Evolutionary conservation across 1,284 basidiomycete genomes (phyloP), one percentile per base, ranked within the genome.

Genomic region (Tylopilus sp.): DNA sequence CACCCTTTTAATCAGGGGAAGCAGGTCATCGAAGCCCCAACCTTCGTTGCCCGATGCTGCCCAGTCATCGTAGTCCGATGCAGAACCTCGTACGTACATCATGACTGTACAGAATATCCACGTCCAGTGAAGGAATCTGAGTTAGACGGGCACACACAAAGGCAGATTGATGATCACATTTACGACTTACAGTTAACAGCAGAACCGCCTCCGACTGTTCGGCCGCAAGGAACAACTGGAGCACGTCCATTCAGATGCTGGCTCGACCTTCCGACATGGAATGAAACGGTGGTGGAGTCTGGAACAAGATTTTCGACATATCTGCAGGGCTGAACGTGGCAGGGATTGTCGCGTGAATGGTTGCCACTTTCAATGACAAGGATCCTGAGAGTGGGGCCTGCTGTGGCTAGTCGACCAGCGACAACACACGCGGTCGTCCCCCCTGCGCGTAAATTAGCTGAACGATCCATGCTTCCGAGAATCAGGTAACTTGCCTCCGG

Each of bases 401-500:
- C 64, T 0, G 67, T 53, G 4, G 58, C 38, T 24, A 75, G 38
- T n/a, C 73, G 64, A 13, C 73, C 69, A 44, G 73, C 62, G 32
- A 60, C 18, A n/a, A 72, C 63, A 39, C 71, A 75, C 2, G 70
- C 72, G 8, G 71, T 58, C 7, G 74, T 66, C 29, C 72, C 73
- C 2, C 70, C 74, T 73, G 8, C n/a, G n/a, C n/a, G n/a, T n/a
- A 22, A 16, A 15, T 68, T 12, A 66, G 29, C 4, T 53, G 38
- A 19, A 36, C 10, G 7, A 24, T 22, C 1, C 39, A 12, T 15
- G 39, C 16, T 12, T 8, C 10, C 4, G 39, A 39, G 39, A 36
- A 39, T 39, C 39, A 39, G 33, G 29, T 15, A 32, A 53, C 79
- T 55, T 56, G 82, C 85, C 85, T 65, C 85, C 86, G 39, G 82